Evolutionary conservation across 2,329 filamentous ascomycete genomes (phyloP).

Genomic region (Dactylellina sp.): DNA sequence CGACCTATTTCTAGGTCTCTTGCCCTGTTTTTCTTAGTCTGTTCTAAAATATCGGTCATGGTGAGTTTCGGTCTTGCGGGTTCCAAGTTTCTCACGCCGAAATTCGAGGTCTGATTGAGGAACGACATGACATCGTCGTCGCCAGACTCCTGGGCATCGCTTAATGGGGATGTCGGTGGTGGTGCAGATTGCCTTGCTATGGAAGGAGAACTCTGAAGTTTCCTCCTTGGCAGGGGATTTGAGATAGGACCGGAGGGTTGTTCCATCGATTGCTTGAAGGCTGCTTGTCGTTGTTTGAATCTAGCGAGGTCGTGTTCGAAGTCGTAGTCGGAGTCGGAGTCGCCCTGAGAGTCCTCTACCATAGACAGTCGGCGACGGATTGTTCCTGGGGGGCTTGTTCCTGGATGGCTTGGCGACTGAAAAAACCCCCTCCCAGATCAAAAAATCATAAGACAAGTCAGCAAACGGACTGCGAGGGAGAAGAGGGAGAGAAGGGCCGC

Average conservation of each 20-base stretch:
- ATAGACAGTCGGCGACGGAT: slow-evolving; percentile 8
- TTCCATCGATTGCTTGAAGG: slow-evolving; percentile 21
- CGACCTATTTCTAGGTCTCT: slow-evolving; percentile 43
- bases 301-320: slow-evolving; percentile 35
- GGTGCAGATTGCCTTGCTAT: slow-evolving; percentile 1
- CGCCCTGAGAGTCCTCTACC: slow-evolving; percentile 44
- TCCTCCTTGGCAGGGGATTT: no score
- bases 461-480: no score
- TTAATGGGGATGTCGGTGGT: background rate
- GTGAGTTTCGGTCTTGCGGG: slow-evolving; percentile 23
- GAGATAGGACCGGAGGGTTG: background rate
- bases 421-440: no score
- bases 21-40: slow-evolving; percentile 30
- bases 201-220: no score
- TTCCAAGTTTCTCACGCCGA: background rate
- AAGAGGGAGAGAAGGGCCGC: background rate
- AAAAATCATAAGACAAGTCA: no score
- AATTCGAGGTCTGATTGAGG: slow-evolving; percentile 1
- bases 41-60: slow-evolving; percentile 33
- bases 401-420: background rate
- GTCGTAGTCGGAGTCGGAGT: slow-evolving; percentile 46
- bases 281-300: slow-evolving; percentile 10
- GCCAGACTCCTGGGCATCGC: background rate
- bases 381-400: background rate
- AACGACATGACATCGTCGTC: slow-evolving; percentile 40